phyloP scores from a whole-genome alignment of 768 basidiomycete genomes.

The Inosperma sp. region DNA sequence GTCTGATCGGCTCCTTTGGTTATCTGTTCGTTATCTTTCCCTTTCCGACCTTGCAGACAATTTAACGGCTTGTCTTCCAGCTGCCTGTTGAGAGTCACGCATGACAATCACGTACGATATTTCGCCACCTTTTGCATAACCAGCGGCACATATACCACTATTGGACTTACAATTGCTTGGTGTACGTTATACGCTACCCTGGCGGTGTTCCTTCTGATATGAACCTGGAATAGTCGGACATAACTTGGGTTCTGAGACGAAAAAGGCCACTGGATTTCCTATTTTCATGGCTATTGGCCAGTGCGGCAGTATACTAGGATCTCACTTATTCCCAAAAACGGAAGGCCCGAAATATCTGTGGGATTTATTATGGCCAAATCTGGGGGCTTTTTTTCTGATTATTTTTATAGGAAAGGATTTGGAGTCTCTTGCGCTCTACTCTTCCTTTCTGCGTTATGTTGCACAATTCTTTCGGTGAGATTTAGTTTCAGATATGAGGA shows the following conservation, averaged over 20 bases:
- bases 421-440: conserved; percentile 35
- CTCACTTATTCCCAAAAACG: conserved; percentile 61
- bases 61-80: conserved; percentile 25
- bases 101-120: conserved; percentile 61
- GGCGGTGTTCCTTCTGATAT: not conserved
- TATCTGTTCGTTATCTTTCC: conserved; percentile 48
- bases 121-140: conserved; percentile 78
- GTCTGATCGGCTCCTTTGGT: conserved; percentile 49
- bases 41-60: not conserved
- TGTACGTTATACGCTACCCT: conserved; percentile 35
- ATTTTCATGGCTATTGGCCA: conserved; percentile 81
- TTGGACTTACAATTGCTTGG: conserved; percentile 74
- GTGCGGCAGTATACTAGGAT: conserved; percentile 71
- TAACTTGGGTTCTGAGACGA: conserved; percentile 74
- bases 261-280: conserved; percentile 70
- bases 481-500: not conserved
- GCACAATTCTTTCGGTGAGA: conserved; percentile 48
- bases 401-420: conserved; percentile 49
- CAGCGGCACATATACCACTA: conserved; percentile 70
- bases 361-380: conserved; percentile 16
- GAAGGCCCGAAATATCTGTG: conserved; percentile 66
- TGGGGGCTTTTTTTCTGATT: not conserved
- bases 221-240: conserved; percentile 48
- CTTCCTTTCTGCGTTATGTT: conserved; percentile 47
- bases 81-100: conserved; percentile 49